These are phyloP conservation scores for Mikania micrantha DNA, from an alignment of 129 eudicot genomes.

Conservation along the genomic window DNA sequence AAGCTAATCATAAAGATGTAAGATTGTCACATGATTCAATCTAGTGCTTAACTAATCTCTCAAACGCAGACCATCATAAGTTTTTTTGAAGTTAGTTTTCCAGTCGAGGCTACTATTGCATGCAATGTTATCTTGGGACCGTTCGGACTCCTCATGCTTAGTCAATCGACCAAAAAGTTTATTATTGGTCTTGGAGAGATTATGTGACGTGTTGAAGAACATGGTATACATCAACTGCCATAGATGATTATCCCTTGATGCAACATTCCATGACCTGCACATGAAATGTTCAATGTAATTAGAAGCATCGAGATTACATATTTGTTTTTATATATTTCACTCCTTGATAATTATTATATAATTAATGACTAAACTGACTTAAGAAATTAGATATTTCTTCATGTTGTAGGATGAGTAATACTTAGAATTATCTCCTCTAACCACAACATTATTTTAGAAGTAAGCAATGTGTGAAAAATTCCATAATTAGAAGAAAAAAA, in stretches of 20 bases:
- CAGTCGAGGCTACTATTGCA: constrained; percentile 25
- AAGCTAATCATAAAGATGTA: not conserved
- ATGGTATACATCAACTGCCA: constrained; percentile 44
- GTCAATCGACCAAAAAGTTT: constrained; percentile 7
- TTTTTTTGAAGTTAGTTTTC: constrained; percentile 46
- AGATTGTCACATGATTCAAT: not conserved
- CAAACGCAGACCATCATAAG: constrained; percentile 44
- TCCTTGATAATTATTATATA: not conserved
- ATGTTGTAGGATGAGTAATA: not conserved
- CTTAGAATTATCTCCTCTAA: not conserved
- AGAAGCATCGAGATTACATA: not conserved
- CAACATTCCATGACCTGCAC: constrained; percentile 67
- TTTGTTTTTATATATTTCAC: not conserved
- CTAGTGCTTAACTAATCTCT: not conserved
- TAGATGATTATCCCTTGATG: constrained; percentile 46
- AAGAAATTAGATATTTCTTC: not conserved
- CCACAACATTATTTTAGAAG: not conserved
- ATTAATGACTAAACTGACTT: not conserved
- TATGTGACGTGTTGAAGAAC: constrained; percentile 29
- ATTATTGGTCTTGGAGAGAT: not conserved
- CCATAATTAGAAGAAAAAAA: not conserved
- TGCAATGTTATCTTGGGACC: constrained; percentile 3
- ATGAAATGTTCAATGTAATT: not conserved
- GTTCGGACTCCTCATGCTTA: not conserved
- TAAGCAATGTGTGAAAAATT: not conserved